phyloP scores from a whole-genome alignment of 1,139 yeast genomes.

The Debaryomyces coudertii region DNA sequence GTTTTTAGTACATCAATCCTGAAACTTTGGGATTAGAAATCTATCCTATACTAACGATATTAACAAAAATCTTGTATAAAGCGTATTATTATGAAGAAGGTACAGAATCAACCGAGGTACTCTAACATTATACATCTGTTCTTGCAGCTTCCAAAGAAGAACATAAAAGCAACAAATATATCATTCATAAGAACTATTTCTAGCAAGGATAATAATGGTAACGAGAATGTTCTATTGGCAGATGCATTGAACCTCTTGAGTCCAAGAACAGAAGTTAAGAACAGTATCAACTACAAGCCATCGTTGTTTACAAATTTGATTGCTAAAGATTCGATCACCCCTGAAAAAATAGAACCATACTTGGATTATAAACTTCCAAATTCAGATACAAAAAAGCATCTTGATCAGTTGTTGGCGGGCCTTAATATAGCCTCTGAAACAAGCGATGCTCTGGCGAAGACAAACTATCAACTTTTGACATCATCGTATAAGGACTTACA shows the following conservation, averaged over 20 bases:
- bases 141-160: not conserved
- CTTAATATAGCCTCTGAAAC: slow-evolving; percentile 7
- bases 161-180: not conserved
- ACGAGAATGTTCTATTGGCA: slow-evolving; percentile 34
- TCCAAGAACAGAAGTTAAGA: slow-evolving; percentile 19
- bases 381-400: slow-evolving; percentile 11
- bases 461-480: slow-evolving; percentile 17
- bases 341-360: slow-evolving; percentile 14
- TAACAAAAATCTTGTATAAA: not conserved
- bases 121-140: not conserved
- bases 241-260: slow-evolving; percentile 46
- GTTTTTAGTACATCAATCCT: slow-evolving; percentile 4
- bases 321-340: slow-evolving; percentile 30
- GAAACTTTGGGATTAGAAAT: not conserved
- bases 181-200: not conserved
- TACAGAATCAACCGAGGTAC: not conserved
- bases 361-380: slow-evolving; percentile 12
- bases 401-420: slow-evolving; percentile 14
- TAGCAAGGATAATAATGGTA: slow-evolving; percentile 4
- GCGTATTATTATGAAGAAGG: not conserved
- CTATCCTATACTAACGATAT: not conserved
- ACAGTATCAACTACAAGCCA: slow-evolving; percentile 31
- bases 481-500: slow-evolving; percentile 25
- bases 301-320: slow-evolving; percentile 38
- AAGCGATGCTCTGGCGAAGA: slow-evolving; percentile 15